Evolutionary conservation across 306 rosid genomes (phyloP).

Genomic region (Trichosanthes truncata): DNA sequence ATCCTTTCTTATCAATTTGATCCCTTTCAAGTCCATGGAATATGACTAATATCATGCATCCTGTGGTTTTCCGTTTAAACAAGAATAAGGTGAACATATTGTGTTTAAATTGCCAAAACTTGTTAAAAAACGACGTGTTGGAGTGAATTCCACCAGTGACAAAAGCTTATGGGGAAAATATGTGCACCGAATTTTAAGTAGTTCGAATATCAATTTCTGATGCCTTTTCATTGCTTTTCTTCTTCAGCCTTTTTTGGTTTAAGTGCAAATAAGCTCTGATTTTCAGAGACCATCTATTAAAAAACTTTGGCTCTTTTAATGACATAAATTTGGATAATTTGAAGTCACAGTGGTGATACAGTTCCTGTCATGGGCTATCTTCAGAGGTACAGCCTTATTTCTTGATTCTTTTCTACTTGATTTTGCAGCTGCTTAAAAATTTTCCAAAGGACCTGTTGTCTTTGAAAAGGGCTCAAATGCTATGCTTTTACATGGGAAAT

Average conservation of each 20-base stretch:
- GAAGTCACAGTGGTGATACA: not conserved
- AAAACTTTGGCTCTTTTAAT: not conserved
- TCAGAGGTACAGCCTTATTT: not conserved
- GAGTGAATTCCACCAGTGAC: not conserved
- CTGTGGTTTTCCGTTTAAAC: not conserved
- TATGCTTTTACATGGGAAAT: constrained; percentile 68
- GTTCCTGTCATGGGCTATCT: not conserved
- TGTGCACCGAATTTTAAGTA: not conserved
- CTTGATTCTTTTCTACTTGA: not conserved
- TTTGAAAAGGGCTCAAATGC: constrained; percentile 67
- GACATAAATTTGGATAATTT: not conserved
- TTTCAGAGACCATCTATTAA: not conserved
- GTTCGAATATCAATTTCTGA: not conserved
- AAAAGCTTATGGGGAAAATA: not conserved
- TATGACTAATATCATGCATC: not conserved
- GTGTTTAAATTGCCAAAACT: not conserved
- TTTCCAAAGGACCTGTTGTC: constrained; percentile 77
- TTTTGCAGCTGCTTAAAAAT: constrained; percentile 50
- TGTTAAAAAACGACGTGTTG: not conserved
- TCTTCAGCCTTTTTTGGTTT: not conserved
- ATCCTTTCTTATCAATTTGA: not conserved
- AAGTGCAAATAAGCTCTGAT: not conserved
- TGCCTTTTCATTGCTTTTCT: not conserved
- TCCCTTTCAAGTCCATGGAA: not conserved
- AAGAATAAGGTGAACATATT: not conserved